phyloP scores from a whole-genome alignment of 179 eudicot species.

The Heliamphora ciliata region DNA sequence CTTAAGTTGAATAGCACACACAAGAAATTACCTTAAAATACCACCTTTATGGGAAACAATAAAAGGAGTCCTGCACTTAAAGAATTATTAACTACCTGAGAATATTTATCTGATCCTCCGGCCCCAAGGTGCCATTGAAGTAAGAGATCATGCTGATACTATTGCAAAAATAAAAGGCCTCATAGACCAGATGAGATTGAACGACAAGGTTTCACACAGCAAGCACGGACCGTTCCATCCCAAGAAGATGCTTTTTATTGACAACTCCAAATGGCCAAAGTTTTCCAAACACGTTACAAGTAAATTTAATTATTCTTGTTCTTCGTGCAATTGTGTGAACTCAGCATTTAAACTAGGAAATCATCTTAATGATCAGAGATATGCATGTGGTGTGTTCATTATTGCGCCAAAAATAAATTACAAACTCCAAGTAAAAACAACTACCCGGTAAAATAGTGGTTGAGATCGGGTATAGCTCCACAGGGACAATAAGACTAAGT shows the following conservation, averaged over 20 bases:
- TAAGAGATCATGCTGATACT: conserved; percentile 54
- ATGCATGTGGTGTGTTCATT: not conserved
- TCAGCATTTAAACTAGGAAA: not conserved
- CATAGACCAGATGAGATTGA: conserved; percentile 52
- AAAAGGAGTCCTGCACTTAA: too few relatives aligned
- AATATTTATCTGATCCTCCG: conserved; percentile 52
- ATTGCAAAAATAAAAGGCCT: conserved; percentile 38
- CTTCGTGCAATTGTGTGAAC: not conserved
- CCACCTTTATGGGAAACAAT: too few relatives aligned
- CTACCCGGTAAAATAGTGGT: too few relatives aligned
- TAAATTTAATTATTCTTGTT: not conserved
- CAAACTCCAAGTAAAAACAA: too few relatives aligned
- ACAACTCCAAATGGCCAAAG: conserved; percentile 18
- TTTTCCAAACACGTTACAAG: not conserved
- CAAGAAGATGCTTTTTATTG: conserved; percentile 46
- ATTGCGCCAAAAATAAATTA: too few relatives aligned
- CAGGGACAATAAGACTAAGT: too few relatives aligned
- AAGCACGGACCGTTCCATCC: conserved; percentile 48
- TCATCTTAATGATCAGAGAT: not conserved
- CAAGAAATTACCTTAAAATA: too few relatives aligned
- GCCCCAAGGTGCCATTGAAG: conserved; percentile 51
- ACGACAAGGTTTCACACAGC: conserved; percentile 39
- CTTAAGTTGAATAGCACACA: too few relatives aligned
- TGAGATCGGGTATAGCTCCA: too few relatives aligned
- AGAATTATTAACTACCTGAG: too few relatives aligned